A percentile compares a stretch with the other conserved stretches of the same genome.
Conservation (phyloP, 129 eudicot genomes). For the Chrysanthemum makinoi region DNA sequence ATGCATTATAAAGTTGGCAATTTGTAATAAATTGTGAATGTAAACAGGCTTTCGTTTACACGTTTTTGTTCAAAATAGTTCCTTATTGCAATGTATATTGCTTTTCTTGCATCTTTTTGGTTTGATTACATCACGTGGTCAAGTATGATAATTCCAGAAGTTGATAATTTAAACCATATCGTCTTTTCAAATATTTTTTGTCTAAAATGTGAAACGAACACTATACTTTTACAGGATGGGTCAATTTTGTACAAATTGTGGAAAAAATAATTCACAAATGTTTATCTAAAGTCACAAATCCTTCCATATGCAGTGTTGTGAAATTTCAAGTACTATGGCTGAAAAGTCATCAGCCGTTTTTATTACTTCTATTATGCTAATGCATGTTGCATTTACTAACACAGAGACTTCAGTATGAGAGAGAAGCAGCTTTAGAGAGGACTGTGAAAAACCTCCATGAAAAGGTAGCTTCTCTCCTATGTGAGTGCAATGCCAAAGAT, state of each 20-base stretch:
- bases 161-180: background rate
- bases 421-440: constrained; percentile 56
- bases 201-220: background rate
- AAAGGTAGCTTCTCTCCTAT: constrained; percentile 52
- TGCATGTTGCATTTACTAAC: constrained; percentile 20
- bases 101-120: background rate
- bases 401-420: constrained; percentile 49
- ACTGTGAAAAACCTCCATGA: constrained; percentile 57
- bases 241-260: background rate
- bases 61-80: background rate
- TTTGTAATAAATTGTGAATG: background rate
- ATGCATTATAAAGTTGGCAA: background rate
- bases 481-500: constrained; percentile 67
- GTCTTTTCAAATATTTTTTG: background rate
- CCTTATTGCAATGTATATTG: background rate
- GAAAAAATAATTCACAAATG: background rate
- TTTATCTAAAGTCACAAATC: background rate
- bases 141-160: background rate
- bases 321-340: background rate
- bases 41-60: background rate
- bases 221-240: background rate
- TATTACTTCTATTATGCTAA: background rate
- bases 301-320: background rate
- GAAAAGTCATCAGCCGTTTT: background rate
- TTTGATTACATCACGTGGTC: background rate